These are phyloP conservation scores for Lachnellula subtilissima DNA, from an alignment of 2,329 filamentous ascomycete species.

Conservation along the genomic window DNA sequence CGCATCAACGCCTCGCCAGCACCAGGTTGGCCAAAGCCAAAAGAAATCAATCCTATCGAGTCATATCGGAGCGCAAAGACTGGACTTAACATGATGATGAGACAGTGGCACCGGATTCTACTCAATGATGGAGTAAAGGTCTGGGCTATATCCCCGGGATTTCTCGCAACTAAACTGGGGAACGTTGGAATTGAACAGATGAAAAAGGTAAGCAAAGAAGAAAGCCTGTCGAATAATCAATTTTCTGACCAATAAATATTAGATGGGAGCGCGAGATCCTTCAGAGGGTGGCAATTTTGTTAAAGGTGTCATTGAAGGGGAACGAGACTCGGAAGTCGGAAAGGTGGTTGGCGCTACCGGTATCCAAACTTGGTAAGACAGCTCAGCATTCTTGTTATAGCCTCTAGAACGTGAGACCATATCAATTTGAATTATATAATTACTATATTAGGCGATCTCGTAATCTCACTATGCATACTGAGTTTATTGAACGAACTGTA, in stretches of 20 bases:
- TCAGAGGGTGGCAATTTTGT: conserved; percentile 37
- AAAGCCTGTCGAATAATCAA: conserved; percentile 6
- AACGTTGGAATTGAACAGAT: conserved; percentile 6
- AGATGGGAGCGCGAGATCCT: conserved; percentile 33
- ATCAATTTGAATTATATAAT: conserved; percentile 9
- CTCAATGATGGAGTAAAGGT: conserved; percentile 47
- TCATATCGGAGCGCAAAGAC: conserved; percentile 41
- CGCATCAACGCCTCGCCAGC: conserved; percentile 23
- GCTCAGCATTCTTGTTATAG: conserved; percentile 10
- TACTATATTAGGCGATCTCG: conserved; percentile 10
- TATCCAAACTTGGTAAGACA: conserved; percentile 15
- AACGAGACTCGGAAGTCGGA: conserved; percentile 38
- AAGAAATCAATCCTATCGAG: conserved; percentile 17
- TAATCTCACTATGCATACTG: conserved; percentile 13
- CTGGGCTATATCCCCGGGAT: conserved; percentile 45
- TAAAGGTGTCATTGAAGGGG: conserved; percentile 37
- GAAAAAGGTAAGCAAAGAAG: conserved; percentile 23
- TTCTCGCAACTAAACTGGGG: conserved; percentile 43
- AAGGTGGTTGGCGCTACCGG: conserved; percentile 29
- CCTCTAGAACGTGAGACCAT: conserved; percentile 12
- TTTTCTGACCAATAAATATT: conserved; percentile 12
- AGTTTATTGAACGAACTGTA: conserved; percentile 13
- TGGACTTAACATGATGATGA: conserved; percentile 46
- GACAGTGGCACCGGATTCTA: conserved; percentile 40
- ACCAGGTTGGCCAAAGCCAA: conserved; percentile 40